Evolutionary conservation across 139 green algal species (phyloP).

Genomic region (Chlamydomonas schloesseri): DNA sequence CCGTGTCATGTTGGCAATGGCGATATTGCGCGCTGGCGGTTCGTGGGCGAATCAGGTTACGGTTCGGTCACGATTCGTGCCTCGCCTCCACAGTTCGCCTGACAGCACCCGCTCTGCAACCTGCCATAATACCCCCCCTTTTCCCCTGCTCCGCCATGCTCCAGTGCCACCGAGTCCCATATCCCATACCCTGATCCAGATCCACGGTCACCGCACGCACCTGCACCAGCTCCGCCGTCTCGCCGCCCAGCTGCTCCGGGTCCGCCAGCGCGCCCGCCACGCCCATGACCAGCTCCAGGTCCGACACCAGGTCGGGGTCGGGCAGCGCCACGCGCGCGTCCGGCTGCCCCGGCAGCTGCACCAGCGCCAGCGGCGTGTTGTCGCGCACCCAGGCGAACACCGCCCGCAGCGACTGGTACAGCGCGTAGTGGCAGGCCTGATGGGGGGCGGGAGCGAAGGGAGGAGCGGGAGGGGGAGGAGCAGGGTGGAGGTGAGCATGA

Average conservation of each 20-base stretch:
- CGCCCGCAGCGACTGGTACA: not conserved
- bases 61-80: too few relatives aligned
- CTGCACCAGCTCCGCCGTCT: not conserved
- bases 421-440: not conserved
- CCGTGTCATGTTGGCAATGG: too few relatives aligned
- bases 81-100: too few relatives aligned
- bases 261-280: not conserved
- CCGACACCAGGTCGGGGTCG: not conserved
- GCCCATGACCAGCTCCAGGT: not conserved
- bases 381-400: conserved; percentile 1
- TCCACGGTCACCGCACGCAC: not conserved
- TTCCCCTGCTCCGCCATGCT: too few relatives aligned
- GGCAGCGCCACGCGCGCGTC: not conserved
- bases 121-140: too few relatives aligned
- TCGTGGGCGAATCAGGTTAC: too few relatives aligned
- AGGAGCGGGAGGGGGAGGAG: not conserved
- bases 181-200: too few relatives aligned
- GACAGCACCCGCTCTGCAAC: too few relatives aligned
- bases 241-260: not conserved
- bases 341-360: conserved; percentile 8
- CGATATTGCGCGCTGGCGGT: too few relatives aligned
- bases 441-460: not conserved
- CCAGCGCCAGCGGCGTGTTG: not conserved
- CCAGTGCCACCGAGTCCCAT: too few relatives aligned
- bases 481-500: not conserved